Conservation (phyloP, 331 rosid species). For the Telfairia occidentalis region DNA sequence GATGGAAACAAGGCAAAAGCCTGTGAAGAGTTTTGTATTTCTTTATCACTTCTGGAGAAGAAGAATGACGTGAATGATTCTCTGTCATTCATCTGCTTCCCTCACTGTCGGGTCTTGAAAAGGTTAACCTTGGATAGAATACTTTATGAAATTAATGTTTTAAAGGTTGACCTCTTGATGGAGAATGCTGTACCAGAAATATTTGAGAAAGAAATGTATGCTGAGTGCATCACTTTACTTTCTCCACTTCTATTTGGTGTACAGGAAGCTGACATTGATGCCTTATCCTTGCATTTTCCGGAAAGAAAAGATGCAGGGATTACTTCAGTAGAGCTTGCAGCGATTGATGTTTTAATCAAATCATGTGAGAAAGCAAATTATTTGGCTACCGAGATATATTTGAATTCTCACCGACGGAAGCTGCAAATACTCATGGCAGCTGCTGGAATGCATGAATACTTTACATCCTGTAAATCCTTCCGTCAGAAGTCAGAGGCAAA, state of each 20-base stretch:
- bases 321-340: constrained; percentile 62
- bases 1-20: constrained; percentile 79
- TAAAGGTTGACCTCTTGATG: constrained; percentile 80
- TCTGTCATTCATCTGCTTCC: constrained; percentile 30
- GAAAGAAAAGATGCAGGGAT: constrained; percentile 48
- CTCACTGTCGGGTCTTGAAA: constrained; percentile 66
- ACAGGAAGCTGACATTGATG: constrained; percentile 50
- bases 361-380: constrained; percentile 73
- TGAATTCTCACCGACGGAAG: constrained; percentile 70
- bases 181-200: constrained; percentile 56
- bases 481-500: constrained; percentile 31
- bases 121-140: constrained; percentile 61
- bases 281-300: constrained; percentile 36
- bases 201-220: constrained; percentile 64
- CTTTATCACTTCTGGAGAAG: constrained; percentile 57
- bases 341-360: constrained; percentile 67
- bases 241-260: constrained; percentile 70
- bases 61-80: constrained; percentile 32
- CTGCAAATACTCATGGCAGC: constrained; percentile 76
- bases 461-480: constrained; percentile 41
- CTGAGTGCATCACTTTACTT: constrained; percentile 65
- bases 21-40: constrained; percentile 52
- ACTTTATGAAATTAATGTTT: constrained; percentile 63
- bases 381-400: constrained; percentile 55
- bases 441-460: constrained; percentile 49